phyloP scores from a whole-genome alignment of 768 basidiomycete genomes.

The Pulveroboletus frians region DNA sequence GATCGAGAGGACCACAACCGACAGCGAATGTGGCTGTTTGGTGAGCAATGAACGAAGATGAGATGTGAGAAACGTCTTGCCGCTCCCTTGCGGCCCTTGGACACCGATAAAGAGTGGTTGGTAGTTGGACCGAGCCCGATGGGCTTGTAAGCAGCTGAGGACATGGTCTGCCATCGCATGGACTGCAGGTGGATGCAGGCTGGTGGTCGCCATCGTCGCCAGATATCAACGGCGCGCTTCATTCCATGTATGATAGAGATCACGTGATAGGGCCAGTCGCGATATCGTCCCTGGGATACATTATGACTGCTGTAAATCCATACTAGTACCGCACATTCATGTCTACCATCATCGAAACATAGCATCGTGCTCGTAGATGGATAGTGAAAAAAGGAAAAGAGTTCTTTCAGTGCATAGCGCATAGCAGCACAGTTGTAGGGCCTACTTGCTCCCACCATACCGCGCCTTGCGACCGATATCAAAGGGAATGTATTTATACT shows the following conservation, averaged over 20 bases:
- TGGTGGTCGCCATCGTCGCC: conserved; percentile 13
- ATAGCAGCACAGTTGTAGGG: neutral
- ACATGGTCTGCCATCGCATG: conserved; percentile 37
- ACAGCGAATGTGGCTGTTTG: conserved; percentile 45
- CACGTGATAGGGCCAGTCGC: conserved; percentile 12
- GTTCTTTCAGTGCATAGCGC: conserved; percentile 5
- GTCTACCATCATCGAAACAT: conserved; percentile 17
- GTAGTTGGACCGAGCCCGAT: conserved; percentile 18
- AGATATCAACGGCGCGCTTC: neutral
- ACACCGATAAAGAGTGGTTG: conserved; percentile 78
- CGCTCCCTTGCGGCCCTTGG: conserved; percentile 93
- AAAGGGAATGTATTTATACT: conserved; percentile 95
- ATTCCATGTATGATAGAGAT: neutral
- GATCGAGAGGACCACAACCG: conserved; percentile 63
- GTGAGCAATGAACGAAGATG: conserved; percentile 43
- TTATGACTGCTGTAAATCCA: conserved; percentile 27
- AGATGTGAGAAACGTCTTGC: conserved; percentile 78
- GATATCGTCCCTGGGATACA: conserved; percentile 3
- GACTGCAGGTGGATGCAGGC: conserved; percentile 31
- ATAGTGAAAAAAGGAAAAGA: conserved; percentile 4
- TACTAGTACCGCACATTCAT: conserved; percentile 21
- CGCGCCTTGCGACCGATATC: conserved; percentile 92
- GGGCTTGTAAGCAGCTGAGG: conserved; percentile 29
- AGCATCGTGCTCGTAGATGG: conserved; percentile 10
- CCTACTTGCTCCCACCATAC: conserved; percentile 60